Evolutionary conservation across 2,329 filamentous ascomycete genomes (phyloP).

Genomic region (Epichloe sibirici): DNA sequence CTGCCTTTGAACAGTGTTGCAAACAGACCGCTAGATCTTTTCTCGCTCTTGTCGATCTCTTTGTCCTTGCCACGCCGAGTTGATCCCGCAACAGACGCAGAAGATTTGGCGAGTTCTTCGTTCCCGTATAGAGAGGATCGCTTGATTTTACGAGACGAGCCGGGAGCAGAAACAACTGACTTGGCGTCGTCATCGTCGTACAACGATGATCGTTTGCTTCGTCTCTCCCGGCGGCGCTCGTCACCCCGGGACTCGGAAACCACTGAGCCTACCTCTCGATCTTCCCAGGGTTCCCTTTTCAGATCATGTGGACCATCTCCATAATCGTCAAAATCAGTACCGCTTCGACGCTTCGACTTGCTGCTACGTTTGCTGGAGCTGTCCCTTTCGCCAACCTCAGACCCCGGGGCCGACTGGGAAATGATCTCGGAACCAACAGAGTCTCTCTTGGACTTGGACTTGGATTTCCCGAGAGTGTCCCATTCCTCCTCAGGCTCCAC

Average conservation of each 20-base stretch:
- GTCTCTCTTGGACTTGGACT: conserved; percentile 23
- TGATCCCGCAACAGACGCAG: conserved; percentile 22
- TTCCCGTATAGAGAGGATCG: conserved; percentile 27
- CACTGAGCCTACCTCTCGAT: conserved; percentile 37
- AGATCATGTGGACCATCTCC: conserved; percentile 28
- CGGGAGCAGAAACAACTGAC: conserved; percentile 23
- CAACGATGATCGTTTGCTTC: conserved; percentile 10
- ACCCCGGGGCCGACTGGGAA: conserved; percentile 20
- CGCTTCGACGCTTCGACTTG: conserved; percentile 26
- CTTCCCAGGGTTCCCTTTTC: conserved; percentile 27
- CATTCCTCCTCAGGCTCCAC: conserved; percentile 21
- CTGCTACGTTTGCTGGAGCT: conserved; percentile 27
- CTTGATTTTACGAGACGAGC: conserved; percentile 11
- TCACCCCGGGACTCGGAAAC: conserved; percentile 31
- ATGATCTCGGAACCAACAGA: conserved; percentile 18
- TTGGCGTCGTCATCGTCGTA: conserved; percentile 34
- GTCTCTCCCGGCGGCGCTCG: conserved; percentile 22
- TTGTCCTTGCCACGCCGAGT: conserved; percentile 26
- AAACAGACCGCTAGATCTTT: conserved; percentile 30
- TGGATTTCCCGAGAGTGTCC: conserved; percentile 22
- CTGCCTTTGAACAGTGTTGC: conserved; percentile 37
- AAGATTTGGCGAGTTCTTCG: conserved; percentile 27
- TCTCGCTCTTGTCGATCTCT: conserved; percentile 20
- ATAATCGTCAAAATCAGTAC: conserved; percentile 18
- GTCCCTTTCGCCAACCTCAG: conserved; percentile 23